Conservation (phyloP, 2,329 filamentous ascomycete genomes). For the Botrytis paeoniae region DNA sequence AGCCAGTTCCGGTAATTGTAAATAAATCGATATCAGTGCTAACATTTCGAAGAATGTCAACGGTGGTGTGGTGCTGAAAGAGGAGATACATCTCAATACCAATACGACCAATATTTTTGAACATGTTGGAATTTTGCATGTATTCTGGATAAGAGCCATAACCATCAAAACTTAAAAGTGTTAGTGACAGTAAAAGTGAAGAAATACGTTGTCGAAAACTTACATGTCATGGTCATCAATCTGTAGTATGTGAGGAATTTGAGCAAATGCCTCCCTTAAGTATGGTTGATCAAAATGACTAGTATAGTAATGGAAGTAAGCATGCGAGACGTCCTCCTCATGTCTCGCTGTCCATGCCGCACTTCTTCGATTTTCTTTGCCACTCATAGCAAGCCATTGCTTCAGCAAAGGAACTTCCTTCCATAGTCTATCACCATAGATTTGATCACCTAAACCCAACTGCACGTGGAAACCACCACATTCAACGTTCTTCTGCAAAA, state of each 20-base stretch:
- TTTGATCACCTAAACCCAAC: constrained; percentile 87
- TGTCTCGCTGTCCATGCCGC: constrained; percentile 90
- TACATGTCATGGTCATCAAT: constrained; percentile 98
- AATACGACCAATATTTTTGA: constrained; percentile 95
- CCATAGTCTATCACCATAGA: constrained; percentile 94
- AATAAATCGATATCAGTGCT: constrained; percentile 88
- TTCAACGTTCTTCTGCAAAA: constrained; percentile 94
- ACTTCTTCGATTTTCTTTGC: constrained; percentile 88
- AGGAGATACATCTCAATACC: constrained; percentile 97
- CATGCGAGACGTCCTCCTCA: constrained; percentile 91
- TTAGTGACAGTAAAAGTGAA: constrained; percentile 20
- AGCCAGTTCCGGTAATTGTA: constrained; percentile 93
- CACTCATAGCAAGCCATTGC: constrained; percentile 91
- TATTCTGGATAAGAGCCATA: constrained; percentile 97
- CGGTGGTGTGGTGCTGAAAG: constrained; percentile 96
- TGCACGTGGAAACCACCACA: constrained; percentile 95
- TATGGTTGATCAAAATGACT: constrained; percentile 98
- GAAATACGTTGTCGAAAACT: constrained; percentile 43
- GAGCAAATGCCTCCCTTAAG: constrained; percentile 89
- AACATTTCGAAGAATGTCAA: constrained; percentile 88
- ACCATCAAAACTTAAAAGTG: constrained; percentile 75
- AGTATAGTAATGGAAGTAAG: constrained; percentile 98
- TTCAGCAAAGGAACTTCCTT: constrained; percentile 90
- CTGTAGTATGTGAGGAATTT: constrained; percentile 90
- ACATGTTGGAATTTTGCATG: constrained; percentile 96